Base-by-base conservation (phyloP, 1,284 basidiomycete genomes). In the Papiliotrema terrestris region DNA sequence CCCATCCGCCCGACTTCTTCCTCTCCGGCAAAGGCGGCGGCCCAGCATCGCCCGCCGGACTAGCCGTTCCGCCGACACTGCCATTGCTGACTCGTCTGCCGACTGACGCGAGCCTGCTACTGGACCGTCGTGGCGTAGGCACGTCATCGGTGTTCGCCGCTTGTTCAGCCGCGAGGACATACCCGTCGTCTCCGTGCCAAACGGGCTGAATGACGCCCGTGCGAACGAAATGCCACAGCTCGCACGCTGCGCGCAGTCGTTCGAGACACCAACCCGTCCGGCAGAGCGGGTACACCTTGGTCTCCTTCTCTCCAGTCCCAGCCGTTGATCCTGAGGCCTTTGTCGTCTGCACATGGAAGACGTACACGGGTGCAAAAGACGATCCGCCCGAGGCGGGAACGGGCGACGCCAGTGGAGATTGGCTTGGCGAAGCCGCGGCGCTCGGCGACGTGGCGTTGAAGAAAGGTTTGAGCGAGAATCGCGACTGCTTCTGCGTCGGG, bases 221-320 rank as follows among this genome's bases (percentile, higher is more conserved):
- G 29, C 91, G 84, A 39, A 96, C 83, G 69, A 91, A 96, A 20
- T 88, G 85, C 91, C 93, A 96, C 23, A 96, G 79, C 11, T 88
- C 88, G 73, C 92, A 95, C 19, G 91, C 91, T n/a, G 87, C 83
- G 13, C 92, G 83, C 19, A 96, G 78, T n/a, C 72, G 61, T 50
- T 73, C 73, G 19, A 77, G 61, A 57, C 75, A 77, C 75, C 75
- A 77, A 14, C 86, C 84, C 45, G 82, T 83, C 22, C 81, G 78
- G 67, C 89, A 90, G 9, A 94, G 78, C 1, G 89, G 86, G 73
- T 92, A 89, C n/a, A 64, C 41, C 53, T 69, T 72, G 20, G 61
- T 54, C 23, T 71, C 63, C 32, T 61, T 62, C 29, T 69, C 67
- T 14, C 60, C 56, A 79, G 79, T 60, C 15, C 60, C 56, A 79